Percentiles rank a stretch among this genome's conserved stretches.
These are phyloP conservation scores for Malus hybrid DNA, from an alignment of 331 rosid species.

Conservation along the genomic window DNA sequence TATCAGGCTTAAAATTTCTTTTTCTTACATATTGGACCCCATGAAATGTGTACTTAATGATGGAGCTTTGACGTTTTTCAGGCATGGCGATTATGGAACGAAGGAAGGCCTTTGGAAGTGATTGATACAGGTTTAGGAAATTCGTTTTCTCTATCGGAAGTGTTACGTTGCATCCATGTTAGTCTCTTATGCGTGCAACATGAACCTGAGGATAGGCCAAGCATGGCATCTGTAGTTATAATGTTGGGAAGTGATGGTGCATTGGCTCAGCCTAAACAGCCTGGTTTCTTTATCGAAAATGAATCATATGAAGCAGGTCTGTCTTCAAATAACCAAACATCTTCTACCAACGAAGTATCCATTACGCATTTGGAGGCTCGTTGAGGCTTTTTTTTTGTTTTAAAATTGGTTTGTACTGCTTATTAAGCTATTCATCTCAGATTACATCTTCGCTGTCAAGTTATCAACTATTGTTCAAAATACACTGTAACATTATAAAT, in stretches of 20 bases:
- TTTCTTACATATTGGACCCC: not conserved
- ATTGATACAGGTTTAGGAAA: slow-evolving; percentile 30
- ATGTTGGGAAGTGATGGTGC: slow-evolving; percentile 43
- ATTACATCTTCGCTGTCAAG: too few relatives aligned
- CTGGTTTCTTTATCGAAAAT: slow-evolving; percentile 31
- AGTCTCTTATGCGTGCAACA: too few relatives aligned
- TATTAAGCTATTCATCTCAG: too few relatives aligned
- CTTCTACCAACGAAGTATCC: not conserved
- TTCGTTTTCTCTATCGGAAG: slow-evolving; percentile 6
- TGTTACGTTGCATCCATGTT: slow-evolving; percentile 34
- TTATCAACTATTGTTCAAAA: too few relatives aligned
- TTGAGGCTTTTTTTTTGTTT: not conserved
- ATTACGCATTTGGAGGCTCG: slow-evolving; percentile 5
- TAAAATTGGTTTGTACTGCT: too few relatives aligned
- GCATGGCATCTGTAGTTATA: slow-evolving; percentile 30
- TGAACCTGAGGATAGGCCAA: too few relatives aligned
- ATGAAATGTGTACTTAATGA: not conserved
- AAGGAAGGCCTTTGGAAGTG: slow-evolving; percentile 36
- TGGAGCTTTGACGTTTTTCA: slow-evolving; percentile 9
- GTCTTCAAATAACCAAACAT: not conserved
- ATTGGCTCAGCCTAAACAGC: slow-evolving; percentile 51
- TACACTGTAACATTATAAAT: too few relatives aligned
- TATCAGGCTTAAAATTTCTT: not conserved
- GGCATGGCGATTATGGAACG: slow-evolving; percentile 63
- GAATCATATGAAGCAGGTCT: not conserved